Percentiles rank a stretch among this genome's conserved stretches.
These are phyloP conservation scores for Pinus taeda DNA, from an alignment of 75 land plant genomes.

Conservation along the genomic window DNA sequence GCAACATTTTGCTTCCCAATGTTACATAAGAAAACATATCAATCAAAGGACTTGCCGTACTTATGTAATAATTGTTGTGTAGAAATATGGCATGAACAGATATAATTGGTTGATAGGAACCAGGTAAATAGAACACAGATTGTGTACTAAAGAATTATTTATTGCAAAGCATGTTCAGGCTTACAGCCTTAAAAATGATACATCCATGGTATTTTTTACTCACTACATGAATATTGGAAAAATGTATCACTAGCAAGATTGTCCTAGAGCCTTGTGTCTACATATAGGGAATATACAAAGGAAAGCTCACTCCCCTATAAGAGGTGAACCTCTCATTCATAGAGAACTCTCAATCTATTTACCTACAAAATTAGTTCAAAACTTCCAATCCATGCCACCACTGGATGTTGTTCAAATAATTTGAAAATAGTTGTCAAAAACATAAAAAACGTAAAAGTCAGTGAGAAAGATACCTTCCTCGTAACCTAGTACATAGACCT, in stretches of 20 bases:
- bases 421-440: constrained; percentile 61
- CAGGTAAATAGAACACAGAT: background rate
- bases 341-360: background rate
- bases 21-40: no score
- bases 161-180: constrained; percentile 1
- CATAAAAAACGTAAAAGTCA: background rate
- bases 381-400: constrained; percentile 59
- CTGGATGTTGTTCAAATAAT: constrained; percentile 74
- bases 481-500: no score
- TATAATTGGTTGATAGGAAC: no score
- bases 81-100: no score
- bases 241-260: background rate
- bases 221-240: background rate
- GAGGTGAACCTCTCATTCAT: background rate
- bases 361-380: background rate
- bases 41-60: no score
- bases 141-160: background rate
- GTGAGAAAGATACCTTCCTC: background rate
- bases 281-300: background rate
- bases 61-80: no score
- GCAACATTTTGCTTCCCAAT: no score
- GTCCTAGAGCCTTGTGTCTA: background rate
- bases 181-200: background rate
- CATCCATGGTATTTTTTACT: background rate
- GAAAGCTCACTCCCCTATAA: background rate